Evolutionary conservation across 495 filamentous ascomycete species (phyloP).

Genomic region (Mycothermus thermophilus): DNA sequence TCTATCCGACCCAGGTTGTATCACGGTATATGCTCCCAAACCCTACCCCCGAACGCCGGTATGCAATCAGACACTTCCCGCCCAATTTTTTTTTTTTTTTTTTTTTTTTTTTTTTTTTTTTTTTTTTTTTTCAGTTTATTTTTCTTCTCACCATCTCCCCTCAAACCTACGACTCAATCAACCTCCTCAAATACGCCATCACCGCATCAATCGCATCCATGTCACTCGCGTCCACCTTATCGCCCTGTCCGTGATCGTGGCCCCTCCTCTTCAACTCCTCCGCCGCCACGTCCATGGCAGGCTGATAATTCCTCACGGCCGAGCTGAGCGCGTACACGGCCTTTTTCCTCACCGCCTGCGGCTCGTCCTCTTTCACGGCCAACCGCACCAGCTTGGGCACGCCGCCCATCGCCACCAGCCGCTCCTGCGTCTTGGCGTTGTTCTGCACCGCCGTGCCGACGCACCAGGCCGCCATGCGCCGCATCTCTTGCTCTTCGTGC

Average conservation of each 20-base stretch:
- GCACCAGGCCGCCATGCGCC: slow-evolving; percentile 82
- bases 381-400: slow-evolving; percentile 54
- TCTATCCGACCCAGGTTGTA: too few species aligned
- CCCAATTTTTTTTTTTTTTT: not conserved
- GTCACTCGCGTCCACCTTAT: slow-evolving; percentile 51
- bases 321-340: slow-evolving; percentile 76
- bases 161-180: too few species aligned
- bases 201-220: slow-evolving; percentile 15
- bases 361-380: slow-evolving; percentile 41
- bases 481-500: slow-evolving; percentile 54
- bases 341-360: slow-evolving; percentile 59
- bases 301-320: slow-evolving; percentile 74
- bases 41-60: too few species aligned
- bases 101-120: not conserved
- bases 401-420: slow-evolving; percentile 54
- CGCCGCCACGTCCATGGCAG: slow-evolving; percentile 50
- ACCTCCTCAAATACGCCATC: not conserved
- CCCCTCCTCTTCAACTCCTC: slow-evolving; percentile 44
- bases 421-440: slow-evolving; percentile 70
- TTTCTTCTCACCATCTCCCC: too few species aligned
- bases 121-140: not conserved
- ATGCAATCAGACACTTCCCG: too few species aligned
- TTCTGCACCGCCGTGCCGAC: slow-evolving; percentile 92
- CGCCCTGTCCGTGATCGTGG: too few species aligned
- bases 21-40: too few species aligned